Evolutionary conservation across 2,329 filamentous ascomycete genomes (phyloP).

Genomic region (Paraphaeosphaeria minitans): DNA sequence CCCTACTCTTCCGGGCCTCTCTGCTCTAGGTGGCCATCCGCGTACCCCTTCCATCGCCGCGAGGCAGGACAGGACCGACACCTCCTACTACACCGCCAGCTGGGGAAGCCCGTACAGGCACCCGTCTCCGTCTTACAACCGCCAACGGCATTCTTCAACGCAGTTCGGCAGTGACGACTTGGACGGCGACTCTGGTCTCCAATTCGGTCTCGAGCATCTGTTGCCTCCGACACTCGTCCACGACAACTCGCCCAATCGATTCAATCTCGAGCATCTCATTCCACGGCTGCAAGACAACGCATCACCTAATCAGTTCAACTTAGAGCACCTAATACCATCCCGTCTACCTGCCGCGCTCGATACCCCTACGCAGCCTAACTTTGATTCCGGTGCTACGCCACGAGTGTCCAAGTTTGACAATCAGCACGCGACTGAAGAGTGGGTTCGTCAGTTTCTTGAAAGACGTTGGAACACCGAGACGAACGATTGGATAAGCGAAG

Average conservation of each 20-base stretch:
- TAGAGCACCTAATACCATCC: constrained; percentile 48
- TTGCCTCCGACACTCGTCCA: constrained; percentile 43
- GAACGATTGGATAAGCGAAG: constrained; percentile 83
- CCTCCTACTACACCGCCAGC: constrained; percentile 72
- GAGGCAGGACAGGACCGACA: constrained; percentile 49
- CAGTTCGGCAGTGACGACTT: constrained; percentile 47
- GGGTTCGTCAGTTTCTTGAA: constrained; percentile 85
- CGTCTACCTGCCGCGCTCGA: constrained; percentile 34
- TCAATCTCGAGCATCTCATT: constrained; percentile 48
- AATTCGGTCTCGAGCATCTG: constrained; percentile 48
- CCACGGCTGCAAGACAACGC: constrained; percentile 39
- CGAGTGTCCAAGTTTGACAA: constrained; percentile 28
- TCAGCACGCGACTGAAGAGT: constrained; percentile 72
- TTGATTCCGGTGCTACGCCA: constrained; percentile 30
- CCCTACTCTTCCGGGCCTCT: constrained; percentile 43
- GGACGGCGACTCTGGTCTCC: constrained; percentile 44
- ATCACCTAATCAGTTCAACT: constrained; percentile 44
- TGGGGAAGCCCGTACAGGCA: constrained; percentile 91
- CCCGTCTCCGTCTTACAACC: constrained; percentile 56
- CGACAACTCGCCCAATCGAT: constrained; percentile 41
- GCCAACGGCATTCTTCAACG: constrained; percentile 33
- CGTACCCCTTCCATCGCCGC: constrained; percentile 44
- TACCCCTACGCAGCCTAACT: constrained; percentile 32
- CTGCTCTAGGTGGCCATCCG: constrained; percentile 37
- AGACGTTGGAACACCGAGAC: constrained; percentile 71